A percentile compares a stretch with the other conserved stretches of the same genome.
These are phyloP conservation scores for Albatrellus sp. DNA, from an alignment of 1,284 basidiomycete species.

Conservation along the genomic window DNA sequence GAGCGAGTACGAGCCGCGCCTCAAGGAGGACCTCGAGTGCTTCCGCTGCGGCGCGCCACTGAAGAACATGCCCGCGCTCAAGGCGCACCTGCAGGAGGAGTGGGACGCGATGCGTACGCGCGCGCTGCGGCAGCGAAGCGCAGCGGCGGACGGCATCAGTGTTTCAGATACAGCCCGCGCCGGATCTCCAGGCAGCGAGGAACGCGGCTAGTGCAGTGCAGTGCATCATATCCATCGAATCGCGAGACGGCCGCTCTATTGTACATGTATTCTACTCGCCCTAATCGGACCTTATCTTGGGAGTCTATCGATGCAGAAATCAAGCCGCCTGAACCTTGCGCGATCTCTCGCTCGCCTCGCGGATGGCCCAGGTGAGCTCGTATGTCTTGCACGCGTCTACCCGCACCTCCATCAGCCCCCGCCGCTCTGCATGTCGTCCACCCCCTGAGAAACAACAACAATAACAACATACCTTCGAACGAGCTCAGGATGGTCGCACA, in stretches of 20 bases:
- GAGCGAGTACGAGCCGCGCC: slow-evolving; percentile 46
- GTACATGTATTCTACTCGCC: too few relatives aligned
- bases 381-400: slow-evolving; percentile 81
- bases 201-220: too few relatives aligned
- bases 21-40: slow-evolving; percentile 60
- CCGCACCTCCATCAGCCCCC: too few relatives aligned
- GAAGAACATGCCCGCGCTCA: slow-evolving; percentile 70
- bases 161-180: not conserved
- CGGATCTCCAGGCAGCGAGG: too few relatives aligned
- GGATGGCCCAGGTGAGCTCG: slow-evolving; percentile 81
- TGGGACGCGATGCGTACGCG: slow-evolving; percentile 34
- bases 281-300: not conserved
- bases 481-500: slow-evolving; percentile 58
- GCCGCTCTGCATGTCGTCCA: too few relatives aligned
- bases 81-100: slow-evolving; percentile 57
- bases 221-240: too few relatives aligned
- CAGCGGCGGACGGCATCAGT: not conserved
- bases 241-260: too few relatives aligned
- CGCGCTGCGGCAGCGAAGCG: slow-evolving; percentile 16
- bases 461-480: slow-evolving; percentile 63
- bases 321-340: slow-evolving; percentile 5
- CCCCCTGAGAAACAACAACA: not conserved
- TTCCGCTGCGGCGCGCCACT: slow-evolving; percentile 50
- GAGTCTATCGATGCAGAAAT: not conserved
- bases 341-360: slow-evolving; percentile 54